Base-by-base conservation (phyloP, 2,329 filamentous ascomycete species). In the Verticillium nonalfalfae region DNA sequence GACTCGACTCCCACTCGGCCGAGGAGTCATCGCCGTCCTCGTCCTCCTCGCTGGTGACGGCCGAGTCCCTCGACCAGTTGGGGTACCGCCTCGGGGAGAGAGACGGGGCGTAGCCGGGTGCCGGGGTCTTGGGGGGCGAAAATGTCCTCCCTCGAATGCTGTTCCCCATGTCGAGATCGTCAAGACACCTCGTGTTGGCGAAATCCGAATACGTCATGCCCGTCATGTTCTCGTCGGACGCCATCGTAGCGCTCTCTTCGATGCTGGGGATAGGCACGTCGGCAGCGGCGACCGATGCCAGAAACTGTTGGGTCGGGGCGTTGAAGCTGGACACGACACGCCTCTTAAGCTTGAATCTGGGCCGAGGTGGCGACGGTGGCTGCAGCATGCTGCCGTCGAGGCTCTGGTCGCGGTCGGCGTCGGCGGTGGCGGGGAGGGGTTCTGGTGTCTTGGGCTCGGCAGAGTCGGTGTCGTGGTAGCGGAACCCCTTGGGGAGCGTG, bases 191-290 rank as follows among this genome's bases (percentile, higher is more conserved):
- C 50, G 77, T 69, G 15, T 57, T 61, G 7, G 73, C 68, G 3
- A 52, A 18, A 13, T 7, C n/a, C 10, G 45, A 52, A 59, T 72
- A 73, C 33, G 70, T 62, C 40, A 71, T 69, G 62, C 76, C 74
- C 39, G 73, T 69, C 76, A 81, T 79, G 52, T 78, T 76, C 66
- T 78, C 76, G 66, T 81, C 77, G 59, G 66, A 58, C 45, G 74
- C 67, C 31, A 75, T 72, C 50, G 79, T 76, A 58, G 83, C 80
- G 45, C 45, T 9, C 63, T 83, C 78, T 71, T 89, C 86, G 61
- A 89, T 87, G 70, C 85, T 88, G 14, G 85, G 86, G 59, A 89
- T 81, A 31, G 85, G 84, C 4, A 87, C 76, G 69, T 89, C 86
- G 63, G 85, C 86, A 18, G 85, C 85, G 55, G 84, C 85, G 61